Evolutionary conservation across 78 protist species (phyloP).

Genomic region (Dictyostelium intermedium): DNA sequence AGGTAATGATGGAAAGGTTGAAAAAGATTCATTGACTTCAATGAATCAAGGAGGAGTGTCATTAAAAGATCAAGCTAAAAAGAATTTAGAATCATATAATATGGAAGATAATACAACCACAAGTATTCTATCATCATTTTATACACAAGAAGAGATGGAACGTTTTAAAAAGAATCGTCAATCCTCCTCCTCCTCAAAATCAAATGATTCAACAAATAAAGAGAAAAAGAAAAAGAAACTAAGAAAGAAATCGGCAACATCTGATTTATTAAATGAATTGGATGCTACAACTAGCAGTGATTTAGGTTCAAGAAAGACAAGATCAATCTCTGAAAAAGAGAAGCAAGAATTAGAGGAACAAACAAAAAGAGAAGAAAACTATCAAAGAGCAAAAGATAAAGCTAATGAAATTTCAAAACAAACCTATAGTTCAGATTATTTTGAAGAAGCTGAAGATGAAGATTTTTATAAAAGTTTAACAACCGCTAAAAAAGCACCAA

Average conservation of each 20-base stretch:
- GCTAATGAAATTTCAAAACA: not conserved
- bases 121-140: conserved; percentile 31
- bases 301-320: conserved; percentile 31
- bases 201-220: not conserved
- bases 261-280: not conserved
- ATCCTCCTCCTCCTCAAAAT: too few relatives aligned
- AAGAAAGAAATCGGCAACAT: conserved; percentile 1
- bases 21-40: not conserved
- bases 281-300: conserved; percentile 68
- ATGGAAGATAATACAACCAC: not conserved
- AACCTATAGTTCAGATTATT: conserved; percentile 18
- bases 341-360: not conserved
- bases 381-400: conserved; percentile 55
- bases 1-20: not conserved
- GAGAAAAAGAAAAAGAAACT: not conserved
- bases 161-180: conserved; percentile 9
- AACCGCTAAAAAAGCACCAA: conserved; percentile 46
- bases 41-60: not conserved
- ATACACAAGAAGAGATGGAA: conserved; percentile 63
- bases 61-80: conserved; percentile 30
- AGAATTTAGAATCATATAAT: conserved; percentile 28
- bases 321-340: not conserved
- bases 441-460: conserved; percentile 65
- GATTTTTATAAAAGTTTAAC: conserved; percentile 26
- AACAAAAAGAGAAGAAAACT: conserved; percentile 25